Percentiles rank a stretch among this genome's conserved stretches.
These are phyloP conservation scores for Syncephalastrum contaminatum DNA, from an alignment of 371 early-diverging fungal genomes.

Conservation along the genomic window DNA sequence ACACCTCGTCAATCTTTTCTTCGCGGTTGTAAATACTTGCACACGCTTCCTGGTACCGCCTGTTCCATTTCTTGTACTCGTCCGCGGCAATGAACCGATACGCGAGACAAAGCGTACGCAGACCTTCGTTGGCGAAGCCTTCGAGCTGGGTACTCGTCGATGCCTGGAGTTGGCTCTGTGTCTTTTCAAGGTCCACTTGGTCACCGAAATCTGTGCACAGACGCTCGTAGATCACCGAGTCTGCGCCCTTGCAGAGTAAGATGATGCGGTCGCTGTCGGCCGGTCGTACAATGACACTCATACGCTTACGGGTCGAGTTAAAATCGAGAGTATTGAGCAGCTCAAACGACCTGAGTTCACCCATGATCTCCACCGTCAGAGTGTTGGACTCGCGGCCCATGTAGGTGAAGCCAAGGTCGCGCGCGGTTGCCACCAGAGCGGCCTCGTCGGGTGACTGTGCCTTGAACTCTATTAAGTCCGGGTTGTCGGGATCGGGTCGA, in stretches of 20 bases:
- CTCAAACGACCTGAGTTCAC: slow-evolving; percentile 56
- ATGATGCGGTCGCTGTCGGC: slow-evolving; percentile 72
- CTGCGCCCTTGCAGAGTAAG: slow-evolving; percentile 96
- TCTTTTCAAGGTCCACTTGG: slow-evolving; percentile 38
- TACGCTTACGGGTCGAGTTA: slow-evolving; percentile 81
- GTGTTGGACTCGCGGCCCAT: slow-evolving; percentile 64
- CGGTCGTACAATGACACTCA: slow-evolving; percentile 77
- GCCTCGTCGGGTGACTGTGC: slow-evolving; percentile 96
- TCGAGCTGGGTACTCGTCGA: slow-evolving; percentile 48
- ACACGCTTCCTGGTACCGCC: slow-evolving; percentile 64
- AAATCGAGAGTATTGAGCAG: slow-evolving; percentile 81
- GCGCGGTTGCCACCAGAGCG: slow-evolving; percentile 87
- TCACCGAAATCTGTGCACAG: slow-evolving; percentile 54
- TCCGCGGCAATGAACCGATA: slow-evolving; percentile 71
- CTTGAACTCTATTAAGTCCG: slow-evolving; percentile 68
- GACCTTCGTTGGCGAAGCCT: slow-evolving; percentile 75
- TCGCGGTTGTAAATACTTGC: slow-evolving; percentile 70
- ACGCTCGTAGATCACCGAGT: slow-evolving; percentile 85
- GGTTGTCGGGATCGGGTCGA: slow-evolving; percentile 35
- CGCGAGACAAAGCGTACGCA: slow-evolving; percentile 83
- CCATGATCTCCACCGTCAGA: slow-evolving; percentile 68
- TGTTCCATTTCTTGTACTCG: slow-evolving; percentile 66
- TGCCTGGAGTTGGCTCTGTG: slow-evolving; percentile 33
- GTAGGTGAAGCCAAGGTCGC: slow-evolving; percentile 88
- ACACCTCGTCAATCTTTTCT: slow-evolving; percentile 64